Evolutionary conservation across 139 green algal genomes (phyloP).

Genomic region (Ettlia oleoabundans): DNA sequence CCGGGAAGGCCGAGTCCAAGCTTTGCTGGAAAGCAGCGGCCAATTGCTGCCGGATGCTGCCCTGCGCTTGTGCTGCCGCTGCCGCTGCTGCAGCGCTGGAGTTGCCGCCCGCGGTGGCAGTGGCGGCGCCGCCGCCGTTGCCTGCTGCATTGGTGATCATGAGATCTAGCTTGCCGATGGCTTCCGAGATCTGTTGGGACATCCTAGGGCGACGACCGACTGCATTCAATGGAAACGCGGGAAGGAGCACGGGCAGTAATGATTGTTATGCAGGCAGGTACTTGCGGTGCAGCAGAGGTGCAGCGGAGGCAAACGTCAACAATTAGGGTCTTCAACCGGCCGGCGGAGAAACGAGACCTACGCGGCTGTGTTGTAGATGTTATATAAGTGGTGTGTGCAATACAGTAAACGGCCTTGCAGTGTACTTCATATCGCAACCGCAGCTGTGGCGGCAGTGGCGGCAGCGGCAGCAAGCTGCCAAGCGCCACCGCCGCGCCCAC

Average conservation of each 20-base stretch:
- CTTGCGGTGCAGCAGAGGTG: background rate
- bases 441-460: background rate
- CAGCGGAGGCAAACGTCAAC: too few species aligned
- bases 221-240: background rate
- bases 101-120: background rate
- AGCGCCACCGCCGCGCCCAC: background rate
- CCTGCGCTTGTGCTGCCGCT: background rate
- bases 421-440: too few species aligned
- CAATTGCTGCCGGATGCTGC: constrained; percentile 63
- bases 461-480: background rate
- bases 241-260: background rate
- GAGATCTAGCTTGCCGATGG: constrained; percentile 46
- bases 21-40: constrained; percentile 65
- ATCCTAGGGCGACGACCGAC: constrained; percentile 23
- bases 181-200: constrained; percentile 39
- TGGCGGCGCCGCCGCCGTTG: background rate
- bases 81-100: background rate
- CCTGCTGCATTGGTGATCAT: constrained; percentile 38
- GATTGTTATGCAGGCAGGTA: background rate
- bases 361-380: too few species aligned
- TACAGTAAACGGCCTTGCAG: too few species aligned
- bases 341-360: too few species aligned
- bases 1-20: constrained; percentile 75
- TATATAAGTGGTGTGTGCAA: too few species aligned
- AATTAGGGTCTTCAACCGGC: too few species aligned